Conservation (phyloP, 352 stramenopile genomes). For the Pythium scleroteichum region DNA sequence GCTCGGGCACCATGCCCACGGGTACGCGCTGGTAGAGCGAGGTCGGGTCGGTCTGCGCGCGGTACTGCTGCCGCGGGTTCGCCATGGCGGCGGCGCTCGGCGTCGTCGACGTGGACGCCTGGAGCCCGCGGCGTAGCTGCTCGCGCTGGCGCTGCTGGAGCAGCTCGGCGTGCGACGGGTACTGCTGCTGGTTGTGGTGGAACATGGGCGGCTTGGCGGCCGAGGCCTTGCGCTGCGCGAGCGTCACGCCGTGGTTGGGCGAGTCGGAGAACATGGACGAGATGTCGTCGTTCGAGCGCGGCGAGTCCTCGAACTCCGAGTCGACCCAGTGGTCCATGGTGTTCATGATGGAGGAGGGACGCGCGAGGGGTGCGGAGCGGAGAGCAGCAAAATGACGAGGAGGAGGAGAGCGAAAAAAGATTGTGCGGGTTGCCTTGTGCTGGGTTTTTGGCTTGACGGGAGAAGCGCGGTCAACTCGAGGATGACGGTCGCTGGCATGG, state of each 20-base stretch:
- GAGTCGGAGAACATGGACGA: conserved; percentile 75
- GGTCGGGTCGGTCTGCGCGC: not conserved
- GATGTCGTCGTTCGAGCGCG: conserved; percentile 61
- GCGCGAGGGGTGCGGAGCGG: not conserved
- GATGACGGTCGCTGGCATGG: no score
- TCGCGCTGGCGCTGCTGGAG: conserved; percentile 43
- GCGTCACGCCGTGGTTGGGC: conserved; percentile 44
- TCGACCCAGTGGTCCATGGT: conserved; percentile 60
- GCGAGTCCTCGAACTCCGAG: conserved; percentile 76
- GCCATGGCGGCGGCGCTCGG: no score
- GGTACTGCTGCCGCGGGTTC: conserved; percentile 25
- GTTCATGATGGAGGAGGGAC: conserved; percentile 11
- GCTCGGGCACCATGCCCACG: conserved; percentile 59
- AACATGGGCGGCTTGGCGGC: conserved; percentile 43
- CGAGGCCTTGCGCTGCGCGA: conserved; percentile 30
- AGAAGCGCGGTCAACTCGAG: no score
- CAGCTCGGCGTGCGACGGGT: conserved; percentile 22
- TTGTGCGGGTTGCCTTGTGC: no score
- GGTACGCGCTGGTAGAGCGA: conserved; percentile 35
- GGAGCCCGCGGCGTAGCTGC: conserved; percentile 49
- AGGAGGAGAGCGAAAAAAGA: not conserved
- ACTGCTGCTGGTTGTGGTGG: conserved; percentile 36
- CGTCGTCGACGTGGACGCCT: no score
- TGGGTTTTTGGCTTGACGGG: no score
- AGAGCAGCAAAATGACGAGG: not conserved